phyloP scores from a whole-genome alignment of 2,329 filamentous ascomycete species.

The Xylaria sp. region DNA sequence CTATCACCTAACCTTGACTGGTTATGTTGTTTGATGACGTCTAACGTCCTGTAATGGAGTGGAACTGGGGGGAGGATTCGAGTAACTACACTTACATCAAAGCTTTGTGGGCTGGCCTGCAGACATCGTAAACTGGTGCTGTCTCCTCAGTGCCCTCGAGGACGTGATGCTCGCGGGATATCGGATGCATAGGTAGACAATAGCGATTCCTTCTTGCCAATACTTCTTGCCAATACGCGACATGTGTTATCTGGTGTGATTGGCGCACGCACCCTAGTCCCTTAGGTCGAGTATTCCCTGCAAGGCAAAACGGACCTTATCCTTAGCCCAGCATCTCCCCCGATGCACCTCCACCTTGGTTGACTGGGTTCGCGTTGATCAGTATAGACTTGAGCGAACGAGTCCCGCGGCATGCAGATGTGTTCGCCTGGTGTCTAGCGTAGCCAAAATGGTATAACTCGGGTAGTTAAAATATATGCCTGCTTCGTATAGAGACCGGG shows the following conservation, averaged over 20 bases:
- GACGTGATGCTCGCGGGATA: not conserved
- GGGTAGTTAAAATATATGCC: no score
- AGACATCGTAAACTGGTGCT: conserved; percentile 2
- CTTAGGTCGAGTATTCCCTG: not conserved
- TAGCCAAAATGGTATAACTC: no score
- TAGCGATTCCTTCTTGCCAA: not conserved
- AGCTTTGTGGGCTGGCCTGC: conserved; percentile 21
- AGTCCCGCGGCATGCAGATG: no score
- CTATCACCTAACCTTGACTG: not conserved
- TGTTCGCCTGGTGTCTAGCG: no score
- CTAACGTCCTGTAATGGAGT: conserved; percentile 22
- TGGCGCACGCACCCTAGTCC: not conserved
- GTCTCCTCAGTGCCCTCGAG: not conserved
- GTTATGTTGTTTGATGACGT: not conserved
- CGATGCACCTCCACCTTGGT: not conserved
- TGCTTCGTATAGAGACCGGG: not conserved
- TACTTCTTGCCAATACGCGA: not conserved
- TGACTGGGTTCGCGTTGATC: no score
- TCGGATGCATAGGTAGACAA: not conserved
- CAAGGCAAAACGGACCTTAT: not conserved
- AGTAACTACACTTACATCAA: conserved; percentile 20
- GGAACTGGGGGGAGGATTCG: conserved; percentile 27
- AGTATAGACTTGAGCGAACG: no score
- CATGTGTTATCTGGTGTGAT: conserved; percentile 7
- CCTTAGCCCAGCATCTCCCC: not conserved